Base-by-base conservation (phyloP, 2,329 filamentous ascomycete species). In the Ophiosphaerella herpotricha region DNA sequence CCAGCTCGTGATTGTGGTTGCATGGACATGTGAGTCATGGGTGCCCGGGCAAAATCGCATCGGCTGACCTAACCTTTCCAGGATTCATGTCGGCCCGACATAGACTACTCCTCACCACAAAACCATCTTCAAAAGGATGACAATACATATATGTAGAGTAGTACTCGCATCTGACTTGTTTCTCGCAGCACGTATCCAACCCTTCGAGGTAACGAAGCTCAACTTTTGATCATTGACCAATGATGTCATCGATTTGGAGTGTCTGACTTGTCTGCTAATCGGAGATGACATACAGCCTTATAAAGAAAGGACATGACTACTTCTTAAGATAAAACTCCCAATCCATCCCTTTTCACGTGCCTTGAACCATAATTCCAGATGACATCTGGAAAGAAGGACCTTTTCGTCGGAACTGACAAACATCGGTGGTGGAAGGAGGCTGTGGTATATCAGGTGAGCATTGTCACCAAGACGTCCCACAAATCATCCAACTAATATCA, bases 381-480 rank as follows among this genome's bases (percentile, higher is more conserved):
- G 46, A 23, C 46, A 4, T 26, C 38, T 8, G 13, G 23, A 32
- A 54, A 52, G 33, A 64, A 63, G 32, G 57, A 62, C 14, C 46
- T 71, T 2, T 68, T 66, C 39, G 66, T 71, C 21, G 67, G 67
- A 7, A 63, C 60, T 2, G 67, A 72, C 44, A 70, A 67, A 42
- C 68, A 72, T 45, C 46, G 53, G 23, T 85, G 83, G 82, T 85
- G 83, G 83, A 84, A 85, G 57, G 82, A 85, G 63, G 79, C 79
- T 43, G 77, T 80, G 6, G 79, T 85, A 7, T 86, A 86, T 60
- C 82, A 85, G 56, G 67, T 70, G 49, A 18, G 50, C 7, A 7
- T 26, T n/a, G 16, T n/a, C 13, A 34, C 7, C 7, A 32, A 33
- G 5, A 23, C n/a, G 5, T 1, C 14, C 21, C 12, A 3, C 23